A percentile compares a stretch with the other conserved stretches of the same genome.
These are phyloP conservation scores for Funneliformis mosseae DNA, from an alignment of 192 early-diverging fungal genomes.

Conservation along the genomic window DNA sequence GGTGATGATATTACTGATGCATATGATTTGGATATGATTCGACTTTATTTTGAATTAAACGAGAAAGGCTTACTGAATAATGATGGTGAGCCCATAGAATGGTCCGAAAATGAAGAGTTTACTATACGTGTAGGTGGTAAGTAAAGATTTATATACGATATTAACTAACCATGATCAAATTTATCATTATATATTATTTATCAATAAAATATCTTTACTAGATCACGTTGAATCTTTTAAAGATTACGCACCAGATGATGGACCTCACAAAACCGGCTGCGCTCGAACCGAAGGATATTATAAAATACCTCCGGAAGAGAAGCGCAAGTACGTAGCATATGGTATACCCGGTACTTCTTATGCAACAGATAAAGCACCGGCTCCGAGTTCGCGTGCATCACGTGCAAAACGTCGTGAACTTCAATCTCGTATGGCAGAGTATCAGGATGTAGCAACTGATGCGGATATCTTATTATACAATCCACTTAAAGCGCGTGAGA, in stretches of 20 bases:
- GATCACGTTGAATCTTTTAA: constrained; percentile 10
- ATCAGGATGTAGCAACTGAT: neutral
- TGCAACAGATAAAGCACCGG: constrained; percentile 8
- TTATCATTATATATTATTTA: neutral
- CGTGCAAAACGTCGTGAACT: constrained; percentile 29
- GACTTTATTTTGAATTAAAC: neutral
- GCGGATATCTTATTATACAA: constrained; percentile 83
- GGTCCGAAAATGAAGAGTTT: neutral
- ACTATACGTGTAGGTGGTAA: constrained; percentile 2
- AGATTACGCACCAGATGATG: neutral
- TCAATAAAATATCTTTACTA: neutral
- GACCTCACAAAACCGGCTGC: constrained; percentile 62
- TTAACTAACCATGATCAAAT: neutral
- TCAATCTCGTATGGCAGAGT: constrained; percentile 29
- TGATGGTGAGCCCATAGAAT: constrained; percentile 8
- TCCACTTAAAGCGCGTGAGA: constrained; percentile 89
- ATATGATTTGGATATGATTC: constrained; percentile 11
- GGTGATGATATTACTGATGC: constrained; percentile 7
- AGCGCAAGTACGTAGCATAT: constrained; percentile 66
- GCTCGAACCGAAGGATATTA: constrained; percentile 86
- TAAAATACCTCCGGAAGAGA: constrained; percentile 64
- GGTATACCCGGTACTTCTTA: constrained; percentile 25
- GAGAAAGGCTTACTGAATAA: neutral
- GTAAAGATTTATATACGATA: neutral
- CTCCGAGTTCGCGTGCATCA: constrained; percentile 12